These are phyloP conservation scores for Alnus rubra DNA, from an alignment of 306 rosid species.

Conservation along the genomic window DNA sequence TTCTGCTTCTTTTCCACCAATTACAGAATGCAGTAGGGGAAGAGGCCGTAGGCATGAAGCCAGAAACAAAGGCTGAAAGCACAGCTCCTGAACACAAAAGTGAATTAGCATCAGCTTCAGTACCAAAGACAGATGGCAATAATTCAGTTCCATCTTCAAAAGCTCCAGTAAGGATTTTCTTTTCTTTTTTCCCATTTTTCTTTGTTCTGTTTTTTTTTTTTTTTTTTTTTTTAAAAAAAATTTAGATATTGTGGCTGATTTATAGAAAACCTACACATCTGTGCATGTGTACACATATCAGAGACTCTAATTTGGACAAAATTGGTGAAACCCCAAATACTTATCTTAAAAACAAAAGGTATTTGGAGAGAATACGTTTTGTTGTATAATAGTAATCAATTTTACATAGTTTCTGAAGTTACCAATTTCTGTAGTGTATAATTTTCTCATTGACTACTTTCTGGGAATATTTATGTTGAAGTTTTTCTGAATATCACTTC, in stretches of 20 bases:
- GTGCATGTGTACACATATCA: neutral
- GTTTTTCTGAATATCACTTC: neutral
- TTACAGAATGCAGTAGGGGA: slow-evolving; percentile 45
- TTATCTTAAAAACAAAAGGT: neutral
- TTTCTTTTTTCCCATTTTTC: neutral
- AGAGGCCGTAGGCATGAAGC: slow-evolving; percentile 31
- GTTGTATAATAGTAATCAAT: neutral
- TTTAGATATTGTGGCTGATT: neutral
- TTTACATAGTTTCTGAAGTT: neutral
- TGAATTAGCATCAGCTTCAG: slow-evolving; percentile 46
- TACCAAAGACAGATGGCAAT: slow-evolving; percentile 44
- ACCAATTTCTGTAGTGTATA: slow-evolving; percentile 1
- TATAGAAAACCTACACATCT: neutral
- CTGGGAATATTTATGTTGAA: slow-evolving; percentile 19
- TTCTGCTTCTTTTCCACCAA: neutral
- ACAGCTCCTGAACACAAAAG: slow-evolving; percentile 44
- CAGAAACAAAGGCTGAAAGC: slow-evolving; percentile 53
- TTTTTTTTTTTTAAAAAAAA: no score
- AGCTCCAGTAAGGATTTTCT: slow-evolving; percentile 50
- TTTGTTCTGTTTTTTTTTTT: neutral
- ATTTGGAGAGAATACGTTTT: neutral
- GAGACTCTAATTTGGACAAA: neutral
- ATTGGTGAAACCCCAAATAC: neutral
- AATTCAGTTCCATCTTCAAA: slow-evolving; percentile 49
- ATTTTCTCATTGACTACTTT: neutral